phyloP scores from a whole-genome alignment of 2,329 filamentous ascomycete genomes.

The Aspergillus cejpii region DNA sequence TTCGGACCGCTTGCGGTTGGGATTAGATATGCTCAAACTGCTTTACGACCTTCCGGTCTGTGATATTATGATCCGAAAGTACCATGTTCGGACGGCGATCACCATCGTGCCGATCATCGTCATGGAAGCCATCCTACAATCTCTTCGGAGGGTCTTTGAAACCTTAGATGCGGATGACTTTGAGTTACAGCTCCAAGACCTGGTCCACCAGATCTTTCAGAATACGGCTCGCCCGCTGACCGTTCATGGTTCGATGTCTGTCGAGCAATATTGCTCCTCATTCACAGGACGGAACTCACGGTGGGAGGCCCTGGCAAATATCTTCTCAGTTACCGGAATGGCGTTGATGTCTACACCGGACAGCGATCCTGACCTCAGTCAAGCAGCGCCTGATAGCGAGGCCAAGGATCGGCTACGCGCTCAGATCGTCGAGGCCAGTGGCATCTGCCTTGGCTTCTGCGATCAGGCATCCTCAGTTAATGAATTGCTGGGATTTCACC shows the following conservation, averaged over 20 bases:
- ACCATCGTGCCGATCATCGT: constrained; percentile 22
- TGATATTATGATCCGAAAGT: constrained; percentile 23
- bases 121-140: constrained; percentile 23
- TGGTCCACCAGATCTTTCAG: constrained; percentile 27
- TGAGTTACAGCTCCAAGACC: constrained; percentile 23
- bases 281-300: constrained; percentile 31
- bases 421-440: constrained; percentile 31
- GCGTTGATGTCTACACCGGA: constrained; percentile 28
- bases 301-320: constrained; percentile 39
- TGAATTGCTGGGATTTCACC: constrained; percentile 32
- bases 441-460: constrained; percentile 29
- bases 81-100: constrained; percentile 20
- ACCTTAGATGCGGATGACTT: constrained; percentile 19
- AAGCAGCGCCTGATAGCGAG: constrained; percentile 16
- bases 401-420: constrained; percentile 27
- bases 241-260: constrained; percentile 24
- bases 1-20: constrained; percentile 25
- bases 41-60: constrained; percentile 24
- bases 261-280: constrained; percentile 27
- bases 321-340: constrained; percentile 37
- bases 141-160: constrained; percentile 23
- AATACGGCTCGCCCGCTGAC: constrained; percentile 26
- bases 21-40: constrained; percentile 26
- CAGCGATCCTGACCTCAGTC: constrained; percentile 26
- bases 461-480: constrained; percentile 30